phyloP scores from a whole-genome alignment of 1,284 basidiomycete species.

The Pseudomicrostroma phylloplanum region DNA sequence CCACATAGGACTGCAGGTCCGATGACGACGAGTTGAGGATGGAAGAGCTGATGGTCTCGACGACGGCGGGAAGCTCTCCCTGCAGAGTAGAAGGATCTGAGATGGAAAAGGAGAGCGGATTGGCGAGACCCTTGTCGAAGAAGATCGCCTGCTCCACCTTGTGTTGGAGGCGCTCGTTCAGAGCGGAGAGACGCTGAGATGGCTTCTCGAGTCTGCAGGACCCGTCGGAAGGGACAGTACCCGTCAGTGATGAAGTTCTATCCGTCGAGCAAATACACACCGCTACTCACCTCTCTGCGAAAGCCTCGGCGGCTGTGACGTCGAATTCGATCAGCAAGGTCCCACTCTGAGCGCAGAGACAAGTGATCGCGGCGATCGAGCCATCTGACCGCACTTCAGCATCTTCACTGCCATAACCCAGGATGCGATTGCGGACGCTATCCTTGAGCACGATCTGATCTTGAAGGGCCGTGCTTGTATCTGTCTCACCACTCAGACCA shows the following conservation, averaged over 20 bases:
- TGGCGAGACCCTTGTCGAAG: conserved; percentile 67
- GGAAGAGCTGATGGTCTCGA: conserved; percentile 65
- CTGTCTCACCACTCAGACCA: conserved; percentile 13
- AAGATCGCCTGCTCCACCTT: conserved; percentile 81
- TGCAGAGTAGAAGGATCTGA: conserved; percentile 62
- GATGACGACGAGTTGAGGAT: conserved; percentile 22
- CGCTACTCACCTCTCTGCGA: background rate
- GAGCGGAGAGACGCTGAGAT: conserved; percentile 28
- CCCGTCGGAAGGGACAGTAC: background rate
- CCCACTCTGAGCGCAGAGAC: conserved; percentile 40
- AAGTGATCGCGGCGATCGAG: conserved; percentile 27
- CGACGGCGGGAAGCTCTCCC: conserved; percentile 68
- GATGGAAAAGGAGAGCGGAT: conserved; percentile 70
- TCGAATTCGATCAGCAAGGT: conserved; percentile 37
- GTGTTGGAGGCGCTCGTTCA: conserved; percentile 62
- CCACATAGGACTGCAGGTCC: conserved; percentile 50
- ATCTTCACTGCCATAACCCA: conserved; percentile 36
- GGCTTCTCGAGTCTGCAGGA: background rate
- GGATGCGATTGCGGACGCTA: conserved; percentile 41
- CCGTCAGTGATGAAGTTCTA: background rate
- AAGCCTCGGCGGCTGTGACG: conserved; percentile 13
- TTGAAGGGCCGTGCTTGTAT: conserved; percentile 36
- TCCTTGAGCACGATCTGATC: conserved; percentile 49
- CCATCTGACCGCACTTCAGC: conserved; percentile 13
- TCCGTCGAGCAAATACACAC: background rate